These are phyloP conservation scores for Saturnispora quitensis DNA, from an alignment of 805 yeast species.

Conservation along the genomic window DNA sequence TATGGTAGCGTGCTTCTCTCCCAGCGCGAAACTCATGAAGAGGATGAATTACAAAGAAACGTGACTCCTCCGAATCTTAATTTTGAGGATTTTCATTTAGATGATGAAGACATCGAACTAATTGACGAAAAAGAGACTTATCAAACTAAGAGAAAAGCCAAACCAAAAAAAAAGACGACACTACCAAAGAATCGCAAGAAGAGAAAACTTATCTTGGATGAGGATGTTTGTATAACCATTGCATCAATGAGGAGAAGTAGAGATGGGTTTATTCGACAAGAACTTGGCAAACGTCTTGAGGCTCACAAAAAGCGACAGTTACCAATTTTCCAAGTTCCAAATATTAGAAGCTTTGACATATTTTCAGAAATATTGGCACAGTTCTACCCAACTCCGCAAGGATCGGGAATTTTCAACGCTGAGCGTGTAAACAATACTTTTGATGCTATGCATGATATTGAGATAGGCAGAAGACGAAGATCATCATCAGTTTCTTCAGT, in stretches of 20 bases:
- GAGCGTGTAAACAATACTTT: background rate
- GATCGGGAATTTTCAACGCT: background rate
- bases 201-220: constrained; percentile 12
- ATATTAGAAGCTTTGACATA: background rate
- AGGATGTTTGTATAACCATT: constrained; percentile 11
- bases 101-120: background rate
- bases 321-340: background rate
- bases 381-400: background rate
- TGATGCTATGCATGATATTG: constrained; percentile 1
- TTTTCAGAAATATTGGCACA: background rate
- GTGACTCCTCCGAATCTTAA: background rate
- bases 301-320: background rate
- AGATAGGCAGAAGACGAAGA: constrained; percentile 8
- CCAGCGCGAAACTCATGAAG: background rate
- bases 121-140: constrained; percentile 5
- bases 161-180: background rate
- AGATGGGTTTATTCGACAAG: constrained; percentile 10
- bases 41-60: background rate
- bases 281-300: background rate
- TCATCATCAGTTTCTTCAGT: constrained; percentile 15
- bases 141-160: background rate
- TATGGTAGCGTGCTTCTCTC: background rate
- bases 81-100: background rate
- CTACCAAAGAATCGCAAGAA: constrained; percentile 1
- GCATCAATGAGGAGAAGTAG: constrained; percentile 13